Evolutionary conservation across 768 basidiomycete species (phyloP), one percentile per base, ranked within the genome.

Genomic region (Austroboletus eburneus): DNA sequence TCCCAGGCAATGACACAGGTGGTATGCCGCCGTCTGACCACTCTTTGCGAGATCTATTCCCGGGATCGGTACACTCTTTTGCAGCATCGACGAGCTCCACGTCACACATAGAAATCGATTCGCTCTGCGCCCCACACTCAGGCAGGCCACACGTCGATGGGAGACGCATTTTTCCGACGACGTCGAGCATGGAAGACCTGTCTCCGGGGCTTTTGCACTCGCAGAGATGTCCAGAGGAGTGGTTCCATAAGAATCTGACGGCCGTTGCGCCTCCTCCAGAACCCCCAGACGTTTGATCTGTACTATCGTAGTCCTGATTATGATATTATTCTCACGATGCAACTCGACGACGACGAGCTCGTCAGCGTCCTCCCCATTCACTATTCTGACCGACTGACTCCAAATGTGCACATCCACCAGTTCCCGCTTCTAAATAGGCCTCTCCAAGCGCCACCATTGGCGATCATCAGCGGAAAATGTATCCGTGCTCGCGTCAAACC

Each of bases 401-500:
- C 83, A 3, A 75, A 82, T 58, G 62, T 92, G 32, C 87, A 91
- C 30, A 65, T 91, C 4, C 87, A 91, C 56, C 90, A 92, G 54
- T 91, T 82, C 56, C 90, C 91, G 5, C 75, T 92, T 8, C 70
- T 89, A 2, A 80, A 75, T 9, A 76, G 87, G 22, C 81, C 87
- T 9, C 71, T 92, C 3, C 85, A 85, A 65, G 76, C 75, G 4
- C 89, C 90, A 5, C 88, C 90, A 24, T 85, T 87, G 3, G 86
- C 90, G 7, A 62, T 69, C 32, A 59, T 75, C 27, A 83, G 80
- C 56, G 90, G 91, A 7, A 91, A 91, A 65, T 77, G 79, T 20
- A 87, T 92, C 45, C 74, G 74, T 27, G 87, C 87, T 6, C 79
- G 89, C 27, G 68, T 83, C 51, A 91, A 90, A 64, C 76, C 82